A percentile compares a stretch with the other conserved stretches of the same genome.
Conservation (phyloP, 1,284 basidiomycete genomes). For the Sporisorium sorghi region DNA sequence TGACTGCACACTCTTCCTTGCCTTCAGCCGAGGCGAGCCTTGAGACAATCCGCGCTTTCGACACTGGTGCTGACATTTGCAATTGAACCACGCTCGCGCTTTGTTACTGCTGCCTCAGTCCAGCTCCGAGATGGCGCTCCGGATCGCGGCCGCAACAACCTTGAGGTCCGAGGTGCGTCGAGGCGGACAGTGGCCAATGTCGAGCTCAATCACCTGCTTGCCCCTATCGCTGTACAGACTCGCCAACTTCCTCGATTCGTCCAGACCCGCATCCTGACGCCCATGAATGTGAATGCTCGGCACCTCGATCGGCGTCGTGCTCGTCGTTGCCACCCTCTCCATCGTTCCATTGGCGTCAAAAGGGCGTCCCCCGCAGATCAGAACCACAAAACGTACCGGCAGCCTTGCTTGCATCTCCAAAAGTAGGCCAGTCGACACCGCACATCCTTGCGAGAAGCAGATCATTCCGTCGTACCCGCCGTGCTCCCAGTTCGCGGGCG, state of each 20-base stretch:
- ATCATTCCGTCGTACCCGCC: slow-evolving; percentile 38
- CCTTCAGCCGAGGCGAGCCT: no score
- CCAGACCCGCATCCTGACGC: slow-evolving; percentile 28
- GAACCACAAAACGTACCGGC: slow-evolving; percentile 34
- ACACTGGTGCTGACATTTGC: neutral
- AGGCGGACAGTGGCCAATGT: slow-evolving; percentile 47
- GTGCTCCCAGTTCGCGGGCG: slow-evolving; percentile 6
- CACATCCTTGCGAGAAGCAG: slow-evolving; percentile 55
- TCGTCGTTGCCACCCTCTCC: slow-evolving; percentile 20
- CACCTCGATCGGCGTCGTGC: slow-evolving; percentile 12
- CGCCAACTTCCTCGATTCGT: slow-evolving; percentile 28
- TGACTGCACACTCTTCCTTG: no score
- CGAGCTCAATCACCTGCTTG: slow-evolving; percentile 41
- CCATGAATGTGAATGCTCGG: slow-evolving; percentile 45
- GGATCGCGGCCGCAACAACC: slow-evolving; percentile 30
- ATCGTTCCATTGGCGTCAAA: slow-evolving; percentile 28
- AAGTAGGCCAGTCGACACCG: slow-evolving; percentile 39
- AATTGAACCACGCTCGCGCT: neutral
- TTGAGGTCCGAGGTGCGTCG: slow-evolving; percentile 33
- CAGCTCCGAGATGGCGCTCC: slow-evolving; percentile 4
- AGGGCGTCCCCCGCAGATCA: slow-evolving; percentile 48
- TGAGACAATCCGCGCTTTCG: neutral
- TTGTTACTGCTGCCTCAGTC: neutral
- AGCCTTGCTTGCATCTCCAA: slow-evolving; percentile 10
- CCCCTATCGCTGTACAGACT: slow-evolving; percentile 19